These are phyloP conservation scores for Wickerhamiella nectarea DNA, from an alignment of 805 yeast genomes.

Conservation along the genomic window DNA sequence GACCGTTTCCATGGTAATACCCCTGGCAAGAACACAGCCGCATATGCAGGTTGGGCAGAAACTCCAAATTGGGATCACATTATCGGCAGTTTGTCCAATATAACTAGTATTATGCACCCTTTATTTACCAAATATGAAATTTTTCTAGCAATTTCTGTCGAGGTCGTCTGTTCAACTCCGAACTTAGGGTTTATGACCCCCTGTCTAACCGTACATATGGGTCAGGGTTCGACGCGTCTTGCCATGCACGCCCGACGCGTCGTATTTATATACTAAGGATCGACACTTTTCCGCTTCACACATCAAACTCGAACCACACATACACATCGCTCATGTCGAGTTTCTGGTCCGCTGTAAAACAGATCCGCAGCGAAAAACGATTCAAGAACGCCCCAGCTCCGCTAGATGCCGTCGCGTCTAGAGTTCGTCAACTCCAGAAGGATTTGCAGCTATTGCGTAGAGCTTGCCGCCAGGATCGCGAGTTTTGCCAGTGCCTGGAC, in stretches of 20 bases:
- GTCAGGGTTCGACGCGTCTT: neutral
- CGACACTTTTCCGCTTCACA: neutral
- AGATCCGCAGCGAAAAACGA: conserved; percentile 10
- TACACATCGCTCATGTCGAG: conserved; percentile 4
- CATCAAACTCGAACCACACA: neutral
- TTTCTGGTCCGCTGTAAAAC: conserved; percentile 10
- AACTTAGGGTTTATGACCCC: too few relatives aligned
- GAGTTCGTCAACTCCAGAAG: conserved; percentile 7
- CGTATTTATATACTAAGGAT: neutral
- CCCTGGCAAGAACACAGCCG: neutral
- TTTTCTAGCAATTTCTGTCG: too few relatives aligned
- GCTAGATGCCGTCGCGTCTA: conserved; percentile 6
- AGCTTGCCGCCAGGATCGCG: conserved; percentile 1
- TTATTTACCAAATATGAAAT: too few relatives aligned
- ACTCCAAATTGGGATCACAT: neutral
- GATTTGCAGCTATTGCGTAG: conserved; percentile 6
- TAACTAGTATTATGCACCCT: neutral
- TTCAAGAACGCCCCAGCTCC: conserved; percentile 10
- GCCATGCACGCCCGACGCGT: too few relatives aligned
- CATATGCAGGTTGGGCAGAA: neutral
- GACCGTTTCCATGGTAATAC: neutral
- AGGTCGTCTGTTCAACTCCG: too few relatives aligned
- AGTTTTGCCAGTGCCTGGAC: neutral
- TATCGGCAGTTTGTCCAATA: too few relatives aligned
- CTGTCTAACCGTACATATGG: neutral